Conservation (phyloP, 768 basidiomycete genomes). For the Suillus spraguei region DNA sequence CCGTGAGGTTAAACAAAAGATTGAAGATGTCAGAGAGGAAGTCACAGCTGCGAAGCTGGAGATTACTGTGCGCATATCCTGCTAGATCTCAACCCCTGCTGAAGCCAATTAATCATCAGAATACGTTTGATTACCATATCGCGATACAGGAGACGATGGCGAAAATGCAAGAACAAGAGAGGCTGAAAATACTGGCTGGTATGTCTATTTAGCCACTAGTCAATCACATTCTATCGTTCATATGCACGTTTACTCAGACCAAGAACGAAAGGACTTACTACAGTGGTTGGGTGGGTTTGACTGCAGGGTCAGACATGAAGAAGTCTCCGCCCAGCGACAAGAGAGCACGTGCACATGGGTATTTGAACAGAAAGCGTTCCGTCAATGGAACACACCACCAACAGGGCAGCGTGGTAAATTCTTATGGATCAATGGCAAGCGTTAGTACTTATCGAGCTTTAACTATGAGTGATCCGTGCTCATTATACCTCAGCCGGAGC, state of each 20-base stretch:
- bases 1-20: not conserved
- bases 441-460: conserved; percentile 5
- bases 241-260: not conserved
- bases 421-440: conserved; percentile 23
- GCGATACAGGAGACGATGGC: not conserved
- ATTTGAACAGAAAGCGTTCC: conserved; percentile 7
- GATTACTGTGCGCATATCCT: not conserved
- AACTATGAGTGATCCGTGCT: not conserved
- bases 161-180: not conserved
- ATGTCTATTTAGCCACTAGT: not conserved
- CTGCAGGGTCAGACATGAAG: conserved; percentile 19
- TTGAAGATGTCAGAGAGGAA: not conserved
- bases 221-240: not conserved
- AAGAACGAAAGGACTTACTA: not conserved
- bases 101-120: not conserved
- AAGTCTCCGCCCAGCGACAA: conserved; percentile 13
- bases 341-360: conserved; percentile 19
- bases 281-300: not conserved
- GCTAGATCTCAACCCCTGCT: not conserved
- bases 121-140: not conserved
- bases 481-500: conserved; percentile 16
- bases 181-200: not conserved
- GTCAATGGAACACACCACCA: conserved; percentile 12
- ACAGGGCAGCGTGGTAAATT: not conserved
- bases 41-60: not conserved